Evolutionary conservation across 2,329 filamentous ascomycete genomes (phyloP).

Genomic region (Curvularia eragrostidis): DNA sequence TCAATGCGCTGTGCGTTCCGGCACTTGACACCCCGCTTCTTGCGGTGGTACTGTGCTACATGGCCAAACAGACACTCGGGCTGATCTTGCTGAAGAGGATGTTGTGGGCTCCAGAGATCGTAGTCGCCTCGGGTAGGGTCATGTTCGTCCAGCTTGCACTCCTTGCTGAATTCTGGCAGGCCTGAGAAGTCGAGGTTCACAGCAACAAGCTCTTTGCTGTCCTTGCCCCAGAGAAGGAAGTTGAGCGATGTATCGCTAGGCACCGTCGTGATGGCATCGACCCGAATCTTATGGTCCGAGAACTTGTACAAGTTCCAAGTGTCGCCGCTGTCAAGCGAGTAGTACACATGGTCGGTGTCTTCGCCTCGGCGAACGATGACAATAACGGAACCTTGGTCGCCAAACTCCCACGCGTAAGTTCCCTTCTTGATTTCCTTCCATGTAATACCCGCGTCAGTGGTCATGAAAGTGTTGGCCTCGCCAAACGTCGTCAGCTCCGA

Average conservation of each 20-base stretch:
- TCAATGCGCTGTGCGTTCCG: constrained; percentile 77
- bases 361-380: constrained; percentile 79
- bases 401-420: constrained; percentile 90
- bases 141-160: constrained; percentile 73
- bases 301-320: constrained; percentile 82
- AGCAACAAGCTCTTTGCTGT: constrained; percentile 66
- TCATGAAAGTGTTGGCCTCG: constrained; percentile 89
- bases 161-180: constrained; percentile 66
- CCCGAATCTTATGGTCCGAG: constrained; percentile 68
- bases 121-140: constrained; percentile 73
- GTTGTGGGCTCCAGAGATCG: constrained; percentile 83
- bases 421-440: constrained; percentile 90
- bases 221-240: constrained; percentile 85
- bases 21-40: constrained; percentile 78
- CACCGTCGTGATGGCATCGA: constrained; percentile 84
- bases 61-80: constrained; percentile 93
- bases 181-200: constrained; percentile 90
- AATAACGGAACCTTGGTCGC: constrained; percentile 91
- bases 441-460: constrained; percentile 83
- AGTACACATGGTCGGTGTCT: constrained; percentile 72
- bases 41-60: constrained; percentile 85
- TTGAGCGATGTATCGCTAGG: constrained; percentile 88
- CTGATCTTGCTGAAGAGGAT: constrained; percentile 77
- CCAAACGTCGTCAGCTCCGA: constrained; percentile 68
- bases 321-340: constrained; percentile 80